A percentile compares a stretch with the other conserved stretches of the same genome.
Evolutionary conservation across 1,284 basidiomycete species (phyloP).

Genomic region (Termitomyces sp.): DNA sequence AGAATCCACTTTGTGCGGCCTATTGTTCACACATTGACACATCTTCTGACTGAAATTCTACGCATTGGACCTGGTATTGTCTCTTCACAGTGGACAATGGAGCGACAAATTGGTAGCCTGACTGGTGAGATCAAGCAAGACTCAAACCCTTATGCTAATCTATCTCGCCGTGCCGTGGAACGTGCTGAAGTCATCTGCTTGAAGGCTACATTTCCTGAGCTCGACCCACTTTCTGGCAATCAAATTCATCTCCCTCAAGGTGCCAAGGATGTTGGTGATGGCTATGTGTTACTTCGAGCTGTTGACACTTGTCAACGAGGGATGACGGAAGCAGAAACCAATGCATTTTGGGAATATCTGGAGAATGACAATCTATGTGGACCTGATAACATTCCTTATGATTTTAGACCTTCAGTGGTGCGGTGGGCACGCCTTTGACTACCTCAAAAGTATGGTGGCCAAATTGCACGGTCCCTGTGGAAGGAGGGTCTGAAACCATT

Average conservation of each 20-base stretch:
- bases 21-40: conserved; percentile 25
- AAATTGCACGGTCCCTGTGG: not conserved
- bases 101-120: conserved; percentile 29
- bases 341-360: not conserved
- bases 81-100: conserved; percentile 30
- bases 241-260: conserved; percentile 12
- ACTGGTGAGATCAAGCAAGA: conserved; percentile 26
- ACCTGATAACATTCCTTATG: not conserved
- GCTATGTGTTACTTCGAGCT: not conserved
- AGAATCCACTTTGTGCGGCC: conserved; percentile 29
- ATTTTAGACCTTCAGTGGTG: not conserved
- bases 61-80: conserved; percentile 15
- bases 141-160: conserved; percentile 30
- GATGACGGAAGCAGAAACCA: not conserved
- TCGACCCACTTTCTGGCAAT: conserved; percentile 9
- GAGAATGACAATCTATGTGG: not conserved
- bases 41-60: conserved; percentile 21
- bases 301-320: not conserved
- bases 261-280: conserved; percentile 17
- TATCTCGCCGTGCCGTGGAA: conserved; percentile 24
- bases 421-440: not conserved
- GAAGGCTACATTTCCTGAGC: conserved; percentile 22
- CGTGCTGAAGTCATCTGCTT: conserved; percentile 26
- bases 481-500: not conserved
- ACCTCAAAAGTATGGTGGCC: not conserved